Evolutionary conservation across 192 early-diverging fungal species (phyloP), one percentile per base, ranked within the genome.

Genomic region (Mortierella hygrophila): DNA sequence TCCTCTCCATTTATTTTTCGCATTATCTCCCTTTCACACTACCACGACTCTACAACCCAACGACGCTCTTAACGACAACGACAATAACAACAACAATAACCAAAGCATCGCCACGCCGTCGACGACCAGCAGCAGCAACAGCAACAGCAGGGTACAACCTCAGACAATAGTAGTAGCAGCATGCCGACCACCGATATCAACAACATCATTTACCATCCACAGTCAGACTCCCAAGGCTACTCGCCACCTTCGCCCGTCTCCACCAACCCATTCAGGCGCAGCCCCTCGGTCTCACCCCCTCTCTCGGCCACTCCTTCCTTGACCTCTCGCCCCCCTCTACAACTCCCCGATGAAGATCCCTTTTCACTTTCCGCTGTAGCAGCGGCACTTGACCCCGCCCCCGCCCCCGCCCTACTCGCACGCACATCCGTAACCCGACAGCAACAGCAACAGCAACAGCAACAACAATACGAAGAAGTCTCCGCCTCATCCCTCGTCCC

Each of bases 241-340:
- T 47, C 78, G 15, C 46, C 83, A n/a, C 78, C 65, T 6, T 80
- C 78, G 1, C 63, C 74, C 9, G 70, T 69, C 55, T 78, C 84
- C 6, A 81, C 75, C 15, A 86, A 86, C 69, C 84, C 84, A 21
- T 86, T 86, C 46, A 55, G 84, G 41, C 78, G 79, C 10, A 78
- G 75, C 49, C 71, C 78, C n/a, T 77, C 84, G 18, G 55, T 79
- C 13, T 85, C 82, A 18, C 68, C 77, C 1, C 55, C 68, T 3
- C 40, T 68, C 20, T 38, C 32, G 20, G 40, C 49, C 16, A 15
- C 44, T 65, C 29, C 78, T 1, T 77, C 70, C 37, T 40, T 78
- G 18, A 29, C 76, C 21, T 4, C 40, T 47, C 26, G 57, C 15
- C 65, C n/a, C 26, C 23, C 70, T 29, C 18, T 55, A 20, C 46